Evolutionary conservation across 2,329 filamentous ascomycete genomes (phyloP).

Genomic region (Fusarium scirpi): DNA sequence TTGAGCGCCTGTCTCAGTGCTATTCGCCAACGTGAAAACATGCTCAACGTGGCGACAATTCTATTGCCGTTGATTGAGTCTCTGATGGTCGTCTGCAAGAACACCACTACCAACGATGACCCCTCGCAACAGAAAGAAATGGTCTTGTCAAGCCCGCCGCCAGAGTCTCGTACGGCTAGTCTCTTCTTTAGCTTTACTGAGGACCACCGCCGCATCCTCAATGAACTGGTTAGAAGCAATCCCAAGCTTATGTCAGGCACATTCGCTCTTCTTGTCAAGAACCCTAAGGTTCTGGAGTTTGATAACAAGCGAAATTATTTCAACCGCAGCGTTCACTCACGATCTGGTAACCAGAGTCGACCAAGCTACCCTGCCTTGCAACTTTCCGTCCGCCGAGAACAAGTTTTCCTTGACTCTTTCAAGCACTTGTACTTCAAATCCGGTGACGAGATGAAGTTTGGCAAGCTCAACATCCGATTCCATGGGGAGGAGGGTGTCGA

Average conservation of each 20-base stretch:
- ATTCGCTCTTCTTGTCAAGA: conserved; percentile 95
- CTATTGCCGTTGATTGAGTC: conserved; percentile 94
- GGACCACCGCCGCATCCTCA: conserved; percentile 96
- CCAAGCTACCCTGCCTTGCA: conserved; percentile 80
- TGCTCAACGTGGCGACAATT: conserved; percentile 97
- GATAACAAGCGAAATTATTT: conserved; percentile 99
- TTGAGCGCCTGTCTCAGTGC: conserved; percentile 88
- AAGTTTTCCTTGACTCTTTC: conserved; percentile 98
- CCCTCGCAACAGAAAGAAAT: conserved; percentile 73
- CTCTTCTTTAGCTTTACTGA: conserved; percentile 98
- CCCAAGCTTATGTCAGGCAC: conserved; percentile 99
- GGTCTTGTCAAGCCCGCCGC: conserved; percentile 77
- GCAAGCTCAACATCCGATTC: conserved; percentile 97
- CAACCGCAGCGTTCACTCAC: conserved; percentile 86
- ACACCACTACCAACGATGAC: conserved; percentile 83
- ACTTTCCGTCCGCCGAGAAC: conserved; percentile 89
- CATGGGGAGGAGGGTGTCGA: conserved; percentile 98
- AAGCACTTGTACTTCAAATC: conserved; percentile 97
- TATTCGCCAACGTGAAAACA: conserved; percentile 91
- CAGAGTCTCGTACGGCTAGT: conserved; percentile 84
- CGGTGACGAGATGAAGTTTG: conserved; percentile 98
- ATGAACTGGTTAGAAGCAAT: conserved; percentile 96
- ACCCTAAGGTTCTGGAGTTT: conserved; percentile 98
- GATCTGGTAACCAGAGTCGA: conserved; percentile 75
- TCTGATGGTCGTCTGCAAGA: conserved; percentile 99